phyloP scores from a whole-genome alignment of 805 yeast genomes.

The Nematodospora valgi region DNA sequence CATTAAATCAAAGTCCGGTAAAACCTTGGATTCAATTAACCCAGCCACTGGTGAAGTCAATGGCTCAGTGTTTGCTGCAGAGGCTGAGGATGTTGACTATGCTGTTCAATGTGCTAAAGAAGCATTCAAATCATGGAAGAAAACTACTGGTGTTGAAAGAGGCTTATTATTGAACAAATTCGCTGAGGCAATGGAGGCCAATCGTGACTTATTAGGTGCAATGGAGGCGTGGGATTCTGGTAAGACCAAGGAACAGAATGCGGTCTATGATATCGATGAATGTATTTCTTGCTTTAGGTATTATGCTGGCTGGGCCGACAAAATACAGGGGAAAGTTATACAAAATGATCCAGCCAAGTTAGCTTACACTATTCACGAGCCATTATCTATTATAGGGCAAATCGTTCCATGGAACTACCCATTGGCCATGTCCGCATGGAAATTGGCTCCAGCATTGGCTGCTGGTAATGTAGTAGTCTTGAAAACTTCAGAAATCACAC shows the following conservation, averaged over 20 bases:
- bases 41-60: conserved; percentile 43
- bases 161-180: conserved; percentile 34
- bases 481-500: conserved; percentile 75
- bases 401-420: conserved; percentile 49
- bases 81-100: conserved; percentile 38
- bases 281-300: conserved; percentile 45
- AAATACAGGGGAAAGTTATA: conserved; percentile 46
- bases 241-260: conserved; percentile 45
- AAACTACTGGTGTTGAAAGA: conserved; percentile 41
- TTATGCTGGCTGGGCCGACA: conserved; percentile 65
- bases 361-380: conserved; percentile 67
- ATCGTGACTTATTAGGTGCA: conserved; percentile 32
- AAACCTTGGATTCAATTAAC: conserved; percentile 39
- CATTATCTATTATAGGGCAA: conserved; percentile 45
- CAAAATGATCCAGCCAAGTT: conserved; percentile 46
- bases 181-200: conserved; percentile 32
- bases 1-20: conserved; percentile 30
- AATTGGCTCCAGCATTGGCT: conserved; percentile 78
- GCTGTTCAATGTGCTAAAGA: conserved; percentile 38
- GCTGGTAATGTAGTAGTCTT: conserved; percentile 72
- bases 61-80: conserved; percentile 40
- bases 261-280: conserved; percentile 47
- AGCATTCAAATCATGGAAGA: conserved; percentile 46
- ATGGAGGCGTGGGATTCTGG: conserved; percentile 49
- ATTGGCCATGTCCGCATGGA: conserved; percentile 70